Evolutionary conservation across 2,329 filamentous ascomycete genomes (phyloP).

Genomic region (Diplodia intermedia): DNA sequence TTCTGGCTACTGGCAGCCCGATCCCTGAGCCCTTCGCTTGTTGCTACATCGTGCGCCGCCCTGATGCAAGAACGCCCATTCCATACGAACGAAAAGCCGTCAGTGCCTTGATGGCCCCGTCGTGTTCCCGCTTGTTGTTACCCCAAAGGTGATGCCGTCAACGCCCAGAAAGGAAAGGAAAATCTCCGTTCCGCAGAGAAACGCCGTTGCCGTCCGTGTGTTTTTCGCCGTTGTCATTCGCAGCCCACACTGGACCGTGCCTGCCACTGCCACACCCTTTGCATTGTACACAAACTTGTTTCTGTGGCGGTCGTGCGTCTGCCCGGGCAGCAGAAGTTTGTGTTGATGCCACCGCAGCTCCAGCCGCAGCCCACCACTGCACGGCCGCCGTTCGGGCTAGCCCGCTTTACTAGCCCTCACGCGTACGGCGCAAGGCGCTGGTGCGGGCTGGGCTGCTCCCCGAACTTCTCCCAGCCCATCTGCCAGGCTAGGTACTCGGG

Average conservation of each 20-base stretch:
- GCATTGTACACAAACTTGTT: not conserved
- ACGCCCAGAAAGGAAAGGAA: constrained; percentile 1
- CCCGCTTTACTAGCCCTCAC: constrained; percentile 17
- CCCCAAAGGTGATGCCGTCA: not conserved
- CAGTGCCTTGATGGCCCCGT: not conserved
- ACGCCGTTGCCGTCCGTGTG: constrained; percentile 1
- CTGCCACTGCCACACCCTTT: not conserved
- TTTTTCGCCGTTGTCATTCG: not conserved
- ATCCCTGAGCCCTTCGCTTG: constrained; percentile 11
- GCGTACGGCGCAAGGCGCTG: constrained; percentile 31
- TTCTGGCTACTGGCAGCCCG: not conserved
- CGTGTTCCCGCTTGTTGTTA: constrained; percentile 1
- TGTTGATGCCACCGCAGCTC: not conserved
- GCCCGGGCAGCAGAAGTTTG: not conserved
- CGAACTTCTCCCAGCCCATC: constrained; percentile 13
- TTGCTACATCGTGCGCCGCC: not conserved
- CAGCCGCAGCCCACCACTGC: not conserved
- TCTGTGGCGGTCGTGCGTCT: not conserved
- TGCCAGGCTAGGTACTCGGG: constrained; percentile 6
- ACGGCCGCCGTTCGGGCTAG: not conserved
- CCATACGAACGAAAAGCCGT: not conserved
- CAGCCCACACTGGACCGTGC: not conserved
- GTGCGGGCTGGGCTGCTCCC: constrained; percentile 27
- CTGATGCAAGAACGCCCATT: constrained; percentile 13
- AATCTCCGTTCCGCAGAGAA: constrained; percentile 1